Evolutionary conservation across 2,329 filamentous ascomycete species (phyloP).

Genomic region (Epichloe uncinata): DNA sequence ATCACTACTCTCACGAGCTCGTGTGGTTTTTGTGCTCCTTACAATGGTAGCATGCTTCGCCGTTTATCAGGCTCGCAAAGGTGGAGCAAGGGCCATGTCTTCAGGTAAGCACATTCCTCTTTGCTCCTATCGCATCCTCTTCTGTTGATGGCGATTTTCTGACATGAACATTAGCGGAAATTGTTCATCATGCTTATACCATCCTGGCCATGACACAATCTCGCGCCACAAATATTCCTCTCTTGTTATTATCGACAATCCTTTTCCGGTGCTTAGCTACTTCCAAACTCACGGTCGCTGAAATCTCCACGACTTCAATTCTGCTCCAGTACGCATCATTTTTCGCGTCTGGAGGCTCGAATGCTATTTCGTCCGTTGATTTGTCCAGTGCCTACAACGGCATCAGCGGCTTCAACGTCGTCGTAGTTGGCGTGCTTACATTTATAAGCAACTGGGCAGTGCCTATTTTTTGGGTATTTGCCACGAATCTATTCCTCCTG

Average conservation of each 20-base stretch:
- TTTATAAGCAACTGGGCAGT: conserved; percentile 88
- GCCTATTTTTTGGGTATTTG: conserved; percentile 75
- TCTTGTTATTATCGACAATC: conserved; percentile 63
- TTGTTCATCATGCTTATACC: conserved; percentile 57
- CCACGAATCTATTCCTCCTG: conserved; percentile 47
- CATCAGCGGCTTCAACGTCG: conserved; percentile 63
- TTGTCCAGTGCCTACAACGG: conserved; percentile 94
- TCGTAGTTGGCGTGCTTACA: conserved; percentile 70
- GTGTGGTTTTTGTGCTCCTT: conserved; percentile 35
- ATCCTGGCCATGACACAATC: conserved; percentile 81
- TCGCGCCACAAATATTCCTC: conserved; percentile 68
- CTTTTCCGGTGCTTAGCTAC: conserved; percentile 37
- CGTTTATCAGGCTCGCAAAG: conserved; percentile 23
- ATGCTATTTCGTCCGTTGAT: conserved; percentile 91
- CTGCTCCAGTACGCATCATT: conserved; percentile 73
- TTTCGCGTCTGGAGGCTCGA: conserved; percentile 82
- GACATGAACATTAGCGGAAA: conserved; percentile 16
- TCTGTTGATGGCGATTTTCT: not conserved
- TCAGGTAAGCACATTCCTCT: conserved; percentile 14
- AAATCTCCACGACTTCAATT: conserved; percentile 57
- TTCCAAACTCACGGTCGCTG: conserved; percentile 34
- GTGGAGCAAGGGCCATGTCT: conserved; percentile 12
- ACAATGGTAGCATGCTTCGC: conserved; percentile 24
- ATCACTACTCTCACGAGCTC: conserved; percentile 34
- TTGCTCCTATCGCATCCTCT: too few species aligned